A percentile compares a stretch with the other conserved stretches of the same genome.
Evolutionary conservation across 2,329 filamentous ascomycete species (phyloP).

Genomic region (Diaporthe citri): DNA sequence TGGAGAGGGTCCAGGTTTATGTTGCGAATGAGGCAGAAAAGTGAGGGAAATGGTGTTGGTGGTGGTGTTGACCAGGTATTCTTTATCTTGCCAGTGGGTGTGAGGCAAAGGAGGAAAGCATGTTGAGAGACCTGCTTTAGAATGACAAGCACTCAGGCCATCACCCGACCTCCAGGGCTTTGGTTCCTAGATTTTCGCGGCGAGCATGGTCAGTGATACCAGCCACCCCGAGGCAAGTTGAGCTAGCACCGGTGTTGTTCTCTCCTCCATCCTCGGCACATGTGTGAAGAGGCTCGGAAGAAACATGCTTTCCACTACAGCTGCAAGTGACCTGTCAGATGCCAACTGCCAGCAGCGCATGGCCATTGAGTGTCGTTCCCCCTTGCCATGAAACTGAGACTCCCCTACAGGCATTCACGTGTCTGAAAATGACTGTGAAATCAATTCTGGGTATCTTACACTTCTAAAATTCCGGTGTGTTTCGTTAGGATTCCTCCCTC

Average conservation of each 20-base stretch:
- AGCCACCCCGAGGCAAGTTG: neutral
- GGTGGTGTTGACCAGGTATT: neutral
- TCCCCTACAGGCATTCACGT: neutral
- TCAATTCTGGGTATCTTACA: constrained; percentile 3
- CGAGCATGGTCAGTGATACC: too few species aligned
- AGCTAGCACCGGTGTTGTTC: too few species aligned
- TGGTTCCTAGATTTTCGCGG: too few species aligned
- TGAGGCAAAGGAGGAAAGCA: neutral
- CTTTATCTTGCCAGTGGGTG: neutral
- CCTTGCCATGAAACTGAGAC: too few species aligned
- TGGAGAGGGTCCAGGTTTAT: neutral
- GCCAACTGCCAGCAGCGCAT: neutral
- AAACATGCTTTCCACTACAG: neutral
- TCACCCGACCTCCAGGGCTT: too few species aligned
- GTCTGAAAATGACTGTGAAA: neutral
- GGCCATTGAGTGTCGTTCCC: neutral
- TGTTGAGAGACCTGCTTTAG: neutral
- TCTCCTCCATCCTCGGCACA: neutral
- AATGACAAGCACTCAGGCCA: neutral
- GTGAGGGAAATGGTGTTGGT: neutral
- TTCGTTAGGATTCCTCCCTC: neutral
- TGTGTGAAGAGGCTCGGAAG: neutral
- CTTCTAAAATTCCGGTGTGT: neutral
- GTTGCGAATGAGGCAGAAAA: neutral
- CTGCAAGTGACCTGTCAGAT: neutral